phyloP scores from a whole-genome alignment of 371 early-diverging fungal species.

The Circinella umbellata region DNA sequence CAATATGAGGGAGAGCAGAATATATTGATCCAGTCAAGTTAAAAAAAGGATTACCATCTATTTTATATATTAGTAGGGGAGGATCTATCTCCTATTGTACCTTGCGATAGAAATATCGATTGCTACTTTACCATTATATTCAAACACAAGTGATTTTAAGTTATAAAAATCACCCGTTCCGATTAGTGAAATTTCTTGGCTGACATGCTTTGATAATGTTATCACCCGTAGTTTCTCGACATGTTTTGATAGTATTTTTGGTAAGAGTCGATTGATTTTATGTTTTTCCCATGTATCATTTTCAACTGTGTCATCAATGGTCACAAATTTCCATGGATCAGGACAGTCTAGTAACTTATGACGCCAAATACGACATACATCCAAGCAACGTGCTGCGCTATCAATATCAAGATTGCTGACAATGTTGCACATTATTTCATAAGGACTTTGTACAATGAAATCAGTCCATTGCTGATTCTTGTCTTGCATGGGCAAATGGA shows the following conservation, averaged over 20 bases:
- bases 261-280: neutral
- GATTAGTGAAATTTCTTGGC: neutral
- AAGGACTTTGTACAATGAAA: neutral
- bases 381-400: neutral
- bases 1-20: too few relatives aligned
- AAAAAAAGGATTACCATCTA: too few relatives aligned
- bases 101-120: too few relatives aligned
- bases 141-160: neutral
- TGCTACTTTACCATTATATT: neutral
- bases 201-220: neutral
- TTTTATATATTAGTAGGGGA: too few relatives aligned
- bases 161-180: neutral
- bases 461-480: neutral
- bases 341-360: neutral
- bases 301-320: neutral
- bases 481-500: too few relatives aligned
- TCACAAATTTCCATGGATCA: neutral
- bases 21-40: too few relatives aligned
- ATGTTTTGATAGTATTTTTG: neutral
- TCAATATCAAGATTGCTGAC: neutral
- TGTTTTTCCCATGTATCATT: neutral
- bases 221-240: neutral
- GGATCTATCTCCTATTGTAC: too few relatives aligned
- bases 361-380: slow-evolving; percentile 4
- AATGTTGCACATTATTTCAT: neutral